Base-by-base conservation (phyloP, 352 stramenopile genomes). In the Globisporangium nunn region DNA sequence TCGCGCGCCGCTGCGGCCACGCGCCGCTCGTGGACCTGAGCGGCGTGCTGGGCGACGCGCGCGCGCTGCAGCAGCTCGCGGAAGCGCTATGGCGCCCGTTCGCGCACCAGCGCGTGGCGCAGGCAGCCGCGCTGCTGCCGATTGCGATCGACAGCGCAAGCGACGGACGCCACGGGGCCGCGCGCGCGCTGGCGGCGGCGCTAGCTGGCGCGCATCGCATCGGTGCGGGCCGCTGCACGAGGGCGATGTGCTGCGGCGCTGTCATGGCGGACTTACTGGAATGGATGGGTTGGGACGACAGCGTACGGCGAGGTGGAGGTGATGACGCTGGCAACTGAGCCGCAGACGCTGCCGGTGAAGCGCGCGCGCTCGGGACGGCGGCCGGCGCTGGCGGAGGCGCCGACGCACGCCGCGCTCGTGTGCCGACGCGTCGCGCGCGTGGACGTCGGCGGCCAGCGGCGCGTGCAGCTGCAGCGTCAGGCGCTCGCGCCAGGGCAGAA, bases 71-170 rank as follows among this genome's bases (percentile, higher is more conserved):
- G 8, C 60, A 70, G 28, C 52, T 87, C 18, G 53, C 68, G 2
- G 14, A 39, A 15, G 76, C 78, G 47, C 66, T 87, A 3, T 69
- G 68, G 17, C 46, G 50, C 12, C 72, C 74, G 3, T 84, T 87
- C 35, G 62, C 67, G 54, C 40, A 67, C 33, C 54, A 70, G 47
- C 59, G 62, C 18, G 63, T 87, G 46, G 70, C 80, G 51, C 62
- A 74, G 44, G 60, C 78, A 28, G 37, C 81, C 17, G 76, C 72
- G 18, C 47, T 81, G 54, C 67, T 72, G 30, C 59, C 66, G 28
- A 49, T 64, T 56, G 28, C 28, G 15, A 39, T 5, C 28, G 29
- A 1, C n/a, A 7, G 43, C 43, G 6, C 2, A 10, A 17, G 11
- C 37, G 37, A 17, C 37, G 17, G 37, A 4, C 37, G 37, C 6